phyloP scores from a whole-genome alignment of 140 eudicot species.

The Erigeron philadelphicus region DNA sequence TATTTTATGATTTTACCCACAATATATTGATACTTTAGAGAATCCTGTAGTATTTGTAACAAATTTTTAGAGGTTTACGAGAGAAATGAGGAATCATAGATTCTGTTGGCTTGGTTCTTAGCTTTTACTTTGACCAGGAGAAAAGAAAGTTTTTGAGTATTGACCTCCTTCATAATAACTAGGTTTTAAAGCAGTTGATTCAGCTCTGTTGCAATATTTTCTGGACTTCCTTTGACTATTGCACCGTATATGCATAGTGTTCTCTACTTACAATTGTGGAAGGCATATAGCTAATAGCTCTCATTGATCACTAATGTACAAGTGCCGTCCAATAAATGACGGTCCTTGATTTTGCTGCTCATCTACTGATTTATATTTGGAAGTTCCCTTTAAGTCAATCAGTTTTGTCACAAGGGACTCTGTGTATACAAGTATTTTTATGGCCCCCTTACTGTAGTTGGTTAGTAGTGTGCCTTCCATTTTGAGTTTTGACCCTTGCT shows the following conservation, averaged over 20 bases:
- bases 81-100: neutral
- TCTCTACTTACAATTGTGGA: neutral
- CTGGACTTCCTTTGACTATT: neutral
- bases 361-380: neutral
- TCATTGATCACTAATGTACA: neutral
- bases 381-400: neutral
- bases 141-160: neutral
- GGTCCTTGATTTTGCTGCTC: conserved; percentile 1
- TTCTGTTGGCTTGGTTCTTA: conserved; percentile 9
- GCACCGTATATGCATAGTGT: neutral
- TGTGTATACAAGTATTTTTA: neutral
- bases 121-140: neutral
- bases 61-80: neutral
- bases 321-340: neutral
- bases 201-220: neutral
- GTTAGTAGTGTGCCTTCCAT: conserved; percentile 6
- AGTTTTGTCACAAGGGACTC: neutral
- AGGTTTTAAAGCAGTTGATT: neutral
- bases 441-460: neutral
- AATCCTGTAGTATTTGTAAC: neutral
- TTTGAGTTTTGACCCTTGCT: conserved; percentile 8
- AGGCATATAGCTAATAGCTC: neutral
- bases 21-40: neutral
- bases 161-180: conserved; percentile 2
- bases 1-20: neutral